Base-by-base conservation (phyloP, 2,329 filamentous ascomycete genomes). In the Clarireedia sp. region DNA sequence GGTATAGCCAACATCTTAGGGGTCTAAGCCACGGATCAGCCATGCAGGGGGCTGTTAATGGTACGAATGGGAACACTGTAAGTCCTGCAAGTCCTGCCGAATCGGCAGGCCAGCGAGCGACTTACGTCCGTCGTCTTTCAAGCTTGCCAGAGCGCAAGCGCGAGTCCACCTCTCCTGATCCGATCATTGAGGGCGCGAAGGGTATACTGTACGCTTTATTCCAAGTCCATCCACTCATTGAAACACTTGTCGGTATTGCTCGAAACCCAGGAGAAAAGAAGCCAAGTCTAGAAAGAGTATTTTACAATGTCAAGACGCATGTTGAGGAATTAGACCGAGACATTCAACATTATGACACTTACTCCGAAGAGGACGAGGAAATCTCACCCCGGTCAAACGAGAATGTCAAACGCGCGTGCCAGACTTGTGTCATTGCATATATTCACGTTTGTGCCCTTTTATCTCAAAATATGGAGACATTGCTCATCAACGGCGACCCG, bases 21-120 rank as follows among this genome's bases (percentile, higher is more conserved):
- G 82, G 83, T 14, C 72, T 86, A 38, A 86, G 82, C 60, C 82
- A 86, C 60, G 83, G 82, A n/a, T 86, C 83, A 29, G 83, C 83
- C 6, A 85, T 86, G 79, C 79, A 81, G 58, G 78, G 58, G 36
- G 60, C 58, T n/a, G 57, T 51, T 21, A 68, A 64, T 59, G 62
- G 61, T 17, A 55, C 58, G 9, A 67, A 64, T 43, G 63, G 62
- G 29, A 60, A 59, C 16, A 61, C 66, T 5, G 64, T 61, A 59
- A 83, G 80, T 61, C 81, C 82, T n/a, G 73, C 74, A 24, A 84
- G 80, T 56, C 81, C 81, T 12, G 78, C 78, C 26, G 82, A 85
- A 45, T 73, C 78, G 2, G 74, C 75, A 26, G 72, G 79, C 14
- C 77, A 81, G 60, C 78, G 81, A 21, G 61, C 82, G 3, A 77